These are phyloP conservation scores for Beauveria asiatica DNA, from an alignment of 2,329 filamentous ascomycete genomes.

Conservation along the genomic window DNA sequence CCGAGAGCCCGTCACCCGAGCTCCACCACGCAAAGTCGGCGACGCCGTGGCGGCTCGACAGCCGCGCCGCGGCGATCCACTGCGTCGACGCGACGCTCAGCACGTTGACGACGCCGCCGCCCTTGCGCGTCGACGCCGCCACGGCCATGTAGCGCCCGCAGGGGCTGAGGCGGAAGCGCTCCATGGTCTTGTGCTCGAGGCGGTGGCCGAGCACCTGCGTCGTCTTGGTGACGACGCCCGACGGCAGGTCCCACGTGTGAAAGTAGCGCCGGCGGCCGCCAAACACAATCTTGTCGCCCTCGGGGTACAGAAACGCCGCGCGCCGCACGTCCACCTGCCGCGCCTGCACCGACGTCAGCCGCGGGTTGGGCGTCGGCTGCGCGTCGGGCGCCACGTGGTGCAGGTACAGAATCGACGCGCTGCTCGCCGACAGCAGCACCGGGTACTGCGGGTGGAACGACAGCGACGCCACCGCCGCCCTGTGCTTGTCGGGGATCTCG, in stretches of 20 bases:
- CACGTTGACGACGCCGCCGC: conserved; percentile 81
- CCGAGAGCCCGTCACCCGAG: conserved; percentile 70
- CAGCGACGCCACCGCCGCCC: conserved; percentile 71
- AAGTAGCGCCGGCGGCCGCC: conserved; percentile 85
- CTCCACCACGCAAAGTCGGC: conserved; percentile 93
- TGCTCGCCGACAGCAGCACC: conserved; percentile 81
- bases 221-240: conserved; percentile 76
- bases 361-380: conserved; percentile 72
- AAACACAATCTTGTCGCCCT: conserved; percentile 74
- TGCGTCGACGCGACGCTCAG: conserved; percentile 72
- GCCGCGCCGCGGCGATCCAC: conserved; percentile 74
- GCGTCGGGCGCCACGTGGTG: conserved; percentile 78
- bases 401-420: conserved; percentile 74
- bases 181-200: conserved; percentile 83
- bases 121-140: conserved; percentile 70
- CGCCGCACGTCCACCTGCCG: conserved; percentile 75
- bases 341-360: conserved; percentile 83
- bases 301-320: conserved; percentile 67
- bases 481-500: conserved; percentile 73
- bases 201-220: conserved; percentile 65
- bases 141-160: conserved; percentile 81
- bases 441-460: conserved; percentile 86
- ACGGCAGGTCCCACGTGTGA: conserved; percentile 84
- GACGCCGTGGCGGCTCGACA: conserved; percentile 76
- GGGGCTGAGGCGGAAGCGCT: conserved; percentile 78